Base-by-base conservation (phyloP, 352 stramenopile species). In the Saprolegnia parasitica region DNA sequence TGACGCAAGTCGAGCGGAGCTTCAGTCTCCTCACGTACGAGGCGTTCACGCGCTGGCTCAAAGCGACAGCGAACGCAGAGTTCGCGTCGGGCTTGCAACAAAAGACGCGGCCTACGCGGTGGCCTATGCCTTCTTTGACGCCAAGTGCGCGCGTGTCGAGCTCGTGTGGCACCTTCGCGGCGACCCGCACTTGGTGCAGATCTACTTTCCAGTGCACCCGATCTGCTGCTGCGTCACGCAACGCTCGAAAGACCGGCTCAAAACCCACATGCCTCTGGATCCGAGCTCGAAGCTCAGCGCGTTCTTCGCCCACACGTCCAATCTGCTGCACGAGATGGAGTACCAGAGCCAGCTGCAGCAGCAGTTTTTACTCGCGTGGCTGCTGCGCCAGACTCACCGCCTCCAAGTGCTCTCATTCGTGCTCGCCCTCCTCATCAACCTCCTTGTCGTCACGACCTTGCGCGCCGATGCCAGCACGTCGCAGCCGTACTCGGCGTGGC, bases 161-260 rank as follows among this genome's bases (percentile, higher is more conserved):
- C 78, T 91, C 46, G 70, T 90, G 1, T 91, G 84, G 84, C 24
- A 60, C 35, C 4, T 62, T 4, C 29, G 68, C 15, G 26, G 50
- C 0, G 50, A 56, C 6, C n/a, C 35, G 35, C 61, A 58, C 5
- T 67, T 84, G 24, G 87, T 92, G 23, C 72, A 80, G 1, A 87
- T 89, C 58, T 90, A 92, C 61, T 92, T 90, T 64, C 81, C 82
- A 5, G 20, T 92, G 3, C 84, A 92, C 47, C 84, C 84, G 5
- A 89, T 88, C 16, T 92, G 84, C 62, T 89, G 84, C 54, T 88
- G 84, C 64, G 58, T 92, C 23, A 90, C 84, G 0, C 77, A 87
- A 2, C 84, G 88, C 52, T 88, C 84, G 24, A 92, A 92, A 71
- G 78, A 85, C 47, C 88, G 88, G 35, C 80, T 92, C 8, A 75